phyloP scores from a whole-genome alignment of 2,329 filamentous ascomycete species.

The Alternaria infectoria region DNA sequence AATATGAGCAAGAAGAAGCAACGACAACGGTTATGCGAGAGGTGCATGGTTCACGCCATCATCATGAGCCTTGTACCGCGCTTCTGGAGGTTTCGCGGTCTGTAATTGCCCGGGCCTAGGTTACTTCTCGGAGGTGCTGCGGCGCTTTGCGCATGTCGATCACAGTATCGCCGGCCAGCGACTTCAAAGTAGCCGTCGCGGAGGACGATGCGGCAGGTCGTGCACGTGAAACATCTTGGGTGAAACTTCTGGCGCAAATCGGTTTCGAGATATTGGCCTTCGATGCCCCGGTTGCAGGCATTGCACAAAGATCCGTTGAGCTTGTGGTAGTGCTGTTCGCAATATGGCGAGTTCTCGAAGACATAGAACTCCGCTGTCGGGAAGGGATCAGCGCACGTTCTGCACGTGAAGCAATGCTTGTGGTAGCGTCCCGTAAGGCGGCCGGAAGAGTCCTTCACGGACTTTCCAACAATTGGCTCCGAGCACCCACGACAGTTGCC shows the following conservation, averaged over 20 bases:
- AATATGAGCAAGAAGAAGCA: neutral
- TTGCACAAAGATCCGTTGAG: conserved; percentile 87
- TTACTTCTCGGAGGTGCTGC: conserved; percentile 48
- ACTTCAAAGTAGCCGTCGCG: conserved; percentile 92
- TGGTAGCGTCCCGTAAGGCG: conserved; percentile 92
- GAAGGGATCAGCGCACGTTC: conserved; percentile 81
- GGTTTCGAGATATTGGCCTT: conserved; percentile 91
- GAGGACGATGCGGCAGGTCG: conserved; percentile 75
- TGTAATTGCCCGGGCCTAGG: conserved; percentile 47
- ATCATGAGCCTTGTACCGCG: conserved; percentile 59
- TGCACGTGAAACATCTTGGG: conserved; percentile 82
- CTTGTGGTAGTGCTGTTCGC: conserved; percentile 89
- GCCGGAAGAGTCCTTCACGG: conserved; percentile 90
- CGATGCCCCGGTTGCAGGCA: conserved; percentile 82
- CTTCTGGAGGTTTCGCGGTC: conserved; percentile 53
- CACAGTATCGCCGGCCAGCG: conserved; percentile 79
- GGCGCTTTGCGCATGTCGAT: conserved; percentile 78
- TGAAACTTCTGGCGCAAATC: conserved; percentile 81
- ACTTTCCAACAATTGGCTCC: conserved; percentile 82
- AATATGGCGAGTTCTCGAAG: conserved; percentile 84
- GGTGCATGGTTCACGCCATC: conserved; percentile 47
- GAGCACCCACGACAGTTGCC: conserved; percentile 85
- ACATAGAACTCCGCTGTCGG: conserved; percentile 92
- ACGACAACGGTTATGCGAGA: neutral
- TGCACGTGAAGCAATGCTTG: conserved; percentile 92